Conservation (phyloP, 495 filamentous ascomycete genomes). For the Penicillium egyptiacum region DNA sequence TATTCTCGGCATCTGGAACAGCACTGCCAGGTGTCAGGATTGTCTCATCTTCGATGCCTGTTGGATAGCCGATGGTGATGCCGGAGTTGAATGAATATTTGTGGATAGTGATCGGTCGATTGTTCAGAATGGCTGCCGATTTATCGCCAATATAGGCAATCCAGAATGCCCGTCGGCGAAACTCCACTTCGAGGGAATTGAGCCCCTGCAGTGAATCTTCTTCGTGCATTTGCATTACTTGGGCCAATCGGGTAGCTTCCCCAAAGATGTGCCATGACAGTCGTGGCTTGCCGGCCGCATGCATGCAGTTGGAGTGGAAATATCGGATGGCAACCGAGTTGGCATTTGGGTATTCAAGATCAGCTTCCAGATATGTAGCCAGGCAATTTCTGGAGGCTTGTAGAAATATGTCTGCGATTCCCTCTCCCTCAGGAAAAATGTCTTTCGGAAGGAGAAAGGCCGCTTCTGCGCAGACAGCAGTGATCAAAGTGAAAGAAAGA, state of each 20-base stretch:
- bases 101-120: conserved; percentile 32
- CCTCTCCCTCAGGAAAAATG: conserved; percentile 24
- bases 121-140: conserved; percentile 31
- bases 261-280: conserved; percentile 35
- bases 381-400: conserved; percentile 22
- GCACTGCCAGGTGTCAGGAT: conserved; percentile 12
- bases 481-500: conserved; percentile 30
- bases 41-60: conserved; percentile 22
- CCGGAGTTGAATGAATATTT: conserved; percentile 29
- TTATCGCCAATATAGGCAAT: conserved; percentile 33
- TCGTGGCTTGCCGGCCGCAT: conserved; percentile 30
- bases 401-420: conserved; percentile 22
- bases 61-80: conserved; percentile 27
- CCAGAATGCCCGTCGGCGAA: conserved; percentile 33
- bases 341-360: conserved; percentile 29
- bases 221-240: conserved; percentile 33
- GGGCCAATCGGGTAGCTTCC: conserved; percentile 30
- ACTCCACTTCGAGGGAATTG: conserved; percentile 25
- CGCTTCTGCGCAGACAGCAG: conserved; percentile 26
- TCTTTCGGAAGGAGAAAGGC: conserved; percentile 26
- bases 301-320: conserved; percentile 34
- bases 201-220: conserved; percentile 26
- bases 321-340: conserved; percentile 32
- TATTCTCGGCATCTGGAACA: conserved; percentile 12
- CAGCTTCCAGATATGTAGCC: conserved; percentile 25